Base-by-base conservation (phyloP, 768 basidiomycete species). In the Thelephora ganbajun region DNA sequence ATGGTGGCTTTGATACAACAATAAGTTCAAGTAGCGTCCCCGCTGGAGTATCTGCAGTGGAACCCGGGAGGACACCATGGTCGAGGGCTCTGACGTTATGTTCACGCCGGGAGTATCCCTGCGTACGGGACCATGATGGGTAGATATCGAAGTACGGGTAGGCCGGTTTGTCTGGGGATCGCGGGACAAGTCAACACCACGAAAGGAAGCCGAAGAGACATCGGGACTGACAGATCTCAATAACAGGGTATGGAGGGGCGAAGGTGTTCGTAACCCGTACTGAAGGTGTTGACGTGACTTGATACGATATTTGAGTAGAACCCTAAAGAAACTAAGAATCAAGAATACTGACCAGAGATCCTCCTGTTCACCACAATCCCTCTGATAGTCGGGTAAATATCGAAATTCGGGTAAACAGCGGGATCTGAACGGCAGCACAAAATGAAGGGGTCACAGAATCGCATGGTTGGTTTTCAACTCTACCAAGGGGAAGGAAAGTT, bases 401-500 rank as follows among this genome's bases (percentile, higher is more conserved):
- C 58, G 19, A 63, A 50, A 47, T 56, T 39, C 3, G 60, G 60
- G 43, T 61, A 61, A 3, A 49, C 54, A 16, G 56, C 41, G 2
- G 57, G 57, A 48, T 61, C 58, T 61, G 22, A 4, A 44, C 11
- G 26, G 18, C 26, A 30, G 9, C 26, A n/a, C n/a, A n/a, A 45
- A 33, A 30, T 4, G 26, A 9, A 4, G 26, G 26, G 26, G 26
- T 30, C 26, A 9, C 9, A 30, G 26, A 30, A 30, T 30, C 9
- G 5, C 26, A 30, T 4, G 4, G 26, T 30, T 9, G 9, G 9
- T 9, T 30, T 30, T 30, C n/a, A 30, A 9, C 9, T 30, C 26
- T 4, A 30, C 9, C 26, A 30, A 30, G 9, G 9, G 26, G 26
- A 30, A 30, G 26, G 26, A 9, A 30, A 30, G 26, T 9, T 9